Evolutionary conservation across 495 filamentous ascomycete genomes (phyloP), one percentile per base, ranked within the genome.

Genomic region (Penicillium bovifimosum): DNA sequence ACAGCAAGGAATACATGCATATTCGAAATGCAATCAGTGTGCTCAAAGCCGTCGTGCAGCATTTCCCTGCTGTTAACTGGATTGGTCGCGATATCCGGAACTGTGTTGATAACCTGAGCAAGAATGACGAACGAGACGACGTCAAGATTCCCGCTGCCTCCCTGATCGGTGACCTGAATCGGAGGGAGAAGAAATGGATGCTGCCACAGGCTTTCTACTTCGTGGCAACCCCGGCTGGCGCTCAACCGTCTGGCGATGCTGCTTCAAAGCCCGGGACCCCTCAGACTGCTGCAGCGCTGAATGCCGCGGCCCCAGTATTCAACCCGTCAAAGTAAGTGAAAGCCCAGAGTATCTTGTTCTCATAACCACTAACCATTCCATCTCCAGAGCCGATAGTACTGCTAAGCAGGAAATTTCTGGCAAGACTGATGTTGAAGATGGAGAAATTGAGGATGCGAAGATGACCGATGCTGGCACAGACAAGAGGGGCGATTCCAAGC

Each of bases 21-120:
- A 96, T 97, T 63, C 82, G 90, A 10, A 99, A 99, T 63, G 88
- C 91, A 29, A 95, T 96, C 57, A 91, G 85, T 50, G 73, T 97
- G n/a, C 76, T 96, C 47, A 96, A 93, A 63, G 78, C 81, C 6
- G 76, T 95, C 34, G 77, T 85, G 29, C 80, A 86, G 27, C 76
- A 83, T 59, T 97, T 95, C 79, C 95, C 95, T 20, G 82, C 82
- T 11, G 83, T 97, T 39, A 91, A 93, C 59, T 91, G 87, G 75
- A 90, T 91, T 73, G 93, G 88, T 17, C 78, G 80, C 24, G 77
- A 82, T 35, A 85, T 95, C 61, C 66, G 86, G 14, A 75, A 75
- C 40, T 79, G 79, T 50, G 80, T 97, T 17, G 83, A 85, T 54
- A 60, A 64, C n/a, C 61, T 88, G 16, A 78, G 78, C 34, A 80